Evolutionary conservation across 163 green algal genomes (phyloP).

Genomic region (Chlorella variabilis): DNA sequence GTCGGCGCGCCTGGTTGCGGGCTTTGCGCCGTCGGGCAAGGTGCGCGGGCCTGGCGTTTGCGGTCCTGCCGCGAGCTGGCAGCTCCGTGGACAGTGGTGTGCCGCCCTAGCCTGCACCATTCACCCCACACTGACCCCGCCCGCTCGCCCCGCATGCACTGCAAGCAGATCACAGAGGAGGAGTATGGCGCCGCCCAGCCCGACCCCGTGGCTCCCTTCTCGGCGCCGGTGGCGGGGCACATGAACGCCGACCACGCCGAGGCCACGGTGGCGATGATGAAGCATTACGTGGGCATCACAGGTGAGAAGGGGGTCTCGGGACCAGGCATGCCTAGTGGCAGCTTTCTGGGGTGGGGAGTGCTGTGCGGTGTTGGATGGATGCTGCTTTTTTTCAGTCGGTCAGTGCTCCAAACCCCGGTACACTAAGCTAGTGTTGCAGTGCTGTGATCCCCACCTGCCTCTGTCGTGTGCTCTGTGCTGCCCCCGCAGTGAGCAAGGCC

Average conservation of each 20-base stretch:
- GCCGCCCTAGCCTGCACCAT: no score
- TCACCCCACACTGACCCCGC: no score
- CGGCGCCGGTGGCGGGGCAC: conserved; percentile 66
- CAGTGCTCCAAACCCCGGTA: no score
- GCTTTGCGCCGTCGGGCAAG: conserved; percentile 63
- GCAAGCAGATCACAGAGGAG: conserved; percentile 15
- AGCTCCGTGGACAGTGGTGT: neutral
- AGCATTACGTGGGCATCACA: conserved; percentile 62
- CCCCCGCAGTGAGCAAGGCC: conserved; percentile 46
- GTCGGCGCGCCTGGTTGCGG: conserved; percentile 56
- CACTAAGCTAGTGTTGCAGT: no score
- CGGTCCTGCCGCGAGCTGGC: no score
- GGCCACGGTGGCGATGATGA: conserved; percentile 66
- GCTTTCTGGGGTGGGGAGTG: no score
- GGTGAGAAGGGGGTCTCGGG: neutral
- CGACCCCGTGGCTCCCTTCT: conserved; percentile 71
- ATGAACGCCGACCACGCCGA: conserved; percentile 78
- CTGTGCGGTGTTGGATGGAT: no score
- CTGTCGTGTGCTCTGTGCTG: neutral
- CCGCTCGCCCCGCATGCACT: neutral
- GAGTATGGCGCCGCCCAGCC: conserved; percentile 44
- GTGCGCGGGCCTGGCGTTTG: no score
- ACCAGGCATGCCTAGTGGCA: no score
- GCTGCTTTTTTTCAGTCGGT: no score
- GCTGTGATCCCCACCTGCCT: no score